A percentile compares a stretch with the other conserved stretches of the same genome.
phyloP scores from a whole-genome alignment of 1,139 yeast genomes.

The Hemisphaericaspora xylofermentans region DNA sequence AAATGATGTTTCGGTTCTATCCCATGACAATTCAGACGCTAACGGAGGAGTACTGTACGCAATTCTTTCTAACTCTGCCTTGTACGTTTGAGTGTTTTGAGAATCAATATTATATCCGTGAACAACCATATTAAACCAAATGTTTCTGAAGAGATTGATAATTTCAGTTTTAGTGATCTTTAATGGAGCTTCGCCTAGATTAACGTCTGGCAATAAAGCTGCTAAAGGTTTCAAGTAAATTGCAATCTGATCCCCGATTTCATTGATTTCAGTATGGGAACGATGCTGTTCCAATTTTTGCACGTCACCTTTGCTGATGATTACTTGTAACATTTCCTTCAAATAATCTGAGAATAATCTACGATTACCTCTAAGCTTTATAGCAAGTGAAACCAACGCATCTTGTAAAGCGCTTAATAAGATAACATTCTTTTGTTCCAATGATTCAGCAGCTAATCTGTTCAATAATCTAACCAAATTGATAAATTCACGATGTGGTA shows the following conservation, averaged over 20 bases:
- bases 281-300: slow-evolving; percentile 79
- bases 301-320: slow-evolving; percentile 80
- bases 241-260: slow-evolving; percentile 74
- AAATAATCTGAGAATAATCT: slow-evolving; percentile 61
- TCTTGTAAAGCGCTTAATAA: slow-evolving; percentile 39
- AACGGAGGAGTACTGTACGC: slow-evolving; percentile 91
- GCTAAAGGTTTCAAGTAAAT: slow-evolving; percentile 74
- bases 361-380: slow-evolving; percentile 35
- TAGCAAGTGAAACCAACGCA: slow-evolving; percentile 56
- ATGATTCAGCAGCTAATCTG: slow-evolving; percentile 34
- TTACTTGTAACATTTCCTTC: slow-evolving; percentile 62
- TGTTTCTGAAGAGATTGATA: slow-evolving; percentile 68
- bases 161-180: slow-evolving; percentile 45
- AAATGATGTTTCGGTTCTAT: slow-evolving; percentile 85
- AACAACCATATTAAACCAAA: slow-evolving; percentile 92
- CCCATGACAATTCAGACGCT: slow-evolving; percentile 83
- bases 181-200: slow-evolving; percentile 37
- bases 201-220: slow-evolving; percentile 60
- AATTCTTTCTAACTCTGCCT: slow-evolving; percentile 57
- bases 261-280: slow-evolving; percentile 73
- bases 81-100: slow-evolving; percentile 47
- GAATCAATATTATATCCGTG: slow-evolving; percentile 80
- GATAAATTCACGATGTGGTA: slow-evolving; percentile 60
- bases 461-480: slow-evolving; percentile 52
- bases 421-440: slow-evolving; percentile 29